These are phyloP conservation scores for Neobulgaria alba DNA, from an alignment of 2,329 filamentous ascomycete genomes.

Conservation along the genomic window DNA sequence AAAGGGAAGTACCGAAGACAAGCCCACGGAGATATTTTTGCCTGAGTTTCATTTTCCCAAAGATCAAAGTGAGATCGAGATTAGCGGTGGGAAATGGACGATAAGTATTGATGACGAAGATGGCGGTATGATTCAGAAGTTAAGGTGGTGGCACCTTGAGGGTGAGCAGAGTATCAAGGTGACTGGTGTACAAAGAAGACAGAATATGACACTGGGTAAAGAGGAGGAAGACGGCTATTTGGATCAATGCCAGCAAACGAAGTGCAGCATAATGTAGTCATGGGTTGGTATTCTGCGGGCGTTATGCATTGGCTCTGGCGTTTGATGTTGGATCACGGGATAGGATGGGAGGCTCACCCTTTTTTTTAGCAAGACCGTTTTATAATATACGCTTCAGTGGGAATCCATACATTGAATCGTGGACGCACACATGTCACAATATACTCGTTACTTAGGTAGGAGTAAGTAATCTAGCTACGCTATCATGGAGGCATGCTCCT, in stretches of 20 bases:
- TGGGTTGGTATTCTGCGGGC: slow-evolving; percentile 3
- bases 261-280: slow-evolving; percentile 41
- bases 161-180: slow-evolving; percentile 76
- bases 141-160: slow-evolving; percentile 89
- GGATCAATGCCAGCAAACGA: slow-evolving; percentile 51
- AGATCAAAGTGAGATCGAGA: slow-evolving; percentile 60
- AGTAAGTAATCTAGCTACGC: no score
- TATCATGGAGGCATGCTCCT: no score
- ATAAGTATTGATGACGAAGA: slow-evolving; percentile 67
- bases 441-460: no score
- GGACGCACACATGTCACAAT: no score
- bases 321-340: no score
- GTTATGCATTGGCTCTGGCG: slow-evolving; percentile 1
- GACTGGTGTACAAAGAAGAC: slow-evolving; percentile 60
- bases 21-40: slow-evolving; percentile 74
- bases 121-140: slow-evolving; percentile 59
- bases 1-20: slow-evolving; percentile 49
- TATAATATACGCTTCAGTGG: no score
- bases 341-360: no score
- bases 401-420: no score
- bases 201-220: slow-evolving; percentile 41
- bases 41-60: slow-evolving; percentile 90
- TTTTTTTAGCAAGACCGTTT: no score
- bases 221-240: slow-evolving; percentile 66
- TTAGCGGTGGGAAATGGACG: slow-evolving; percentile 83